Conservation (phyloP, 2,329 filamentous ascomycete species). For the Cercospora zeina region DNA sequence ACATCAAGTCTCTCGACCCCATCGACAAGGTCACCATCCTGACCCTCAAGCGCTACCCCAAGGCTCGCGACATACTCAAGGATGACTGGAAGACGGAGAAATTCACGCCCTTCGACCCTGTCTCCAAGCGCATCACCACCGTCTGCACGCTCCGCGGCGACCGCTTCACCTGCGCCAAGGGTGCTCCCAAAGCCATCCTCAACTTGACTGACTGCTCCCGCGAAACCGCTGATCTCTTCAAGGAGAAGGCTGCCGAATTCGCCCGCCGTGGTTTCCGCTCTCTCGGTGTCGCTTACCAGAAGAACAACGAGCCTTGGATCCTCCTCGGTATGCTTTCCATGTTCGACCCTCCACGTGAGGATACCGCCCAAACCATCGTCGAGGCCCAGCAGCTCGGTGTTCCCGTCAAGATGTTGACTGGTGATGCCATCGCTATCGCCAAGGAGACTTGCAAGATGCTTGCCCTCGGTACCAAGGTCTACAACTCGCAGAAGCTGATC, state of each 20-base stretch:
- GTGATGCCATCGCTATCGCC: constrained; percentile 75
- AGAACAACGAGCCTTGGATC: constrained; percentile 72
- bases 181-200: constrained; percentile 73
- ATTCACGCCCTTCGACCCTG: constrained; percentile 75
- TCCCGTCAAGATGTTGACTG: constrained; percentile 78
- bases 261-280: constrained; percentile 78
- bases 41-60: constrained; percentile 73
- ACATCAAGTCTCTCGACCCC: constrained; percentile 74
- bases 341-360: constrained; percentile 77
- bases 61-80: constrained; percentile 72
- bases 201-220: constrained; percentile 67
- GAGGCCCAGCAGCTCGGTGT: constrained; percentile 75
- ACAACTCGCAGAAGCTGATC: constrained; percentile 76
- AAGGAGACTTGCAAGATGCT: constrained; percentile 84
- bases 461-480: constrained; percentile 75
- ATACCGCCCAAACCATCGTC: constrained; percentile 75
- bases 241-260: constrained; percentile 72
- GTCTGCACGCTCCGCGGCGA: constrained; percentile 69
- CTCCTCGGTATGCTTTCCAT: constrained; percentile 75
- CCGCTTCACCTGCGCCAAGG: constrained; percentile 72
- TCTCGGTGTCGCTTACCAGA: constrained; percentile 75
- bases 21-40: constrained; percentile 79
- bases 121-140: constrained; percentile 76
- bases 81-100: constrained; percentile 75
- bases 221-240: constrained; percentile 66